Evolutionary conservation across 805 yeast genomes (phyloP), one percentile per base, ranked within the genome.

Genomic region (Yarrowia porcina): DNA sequence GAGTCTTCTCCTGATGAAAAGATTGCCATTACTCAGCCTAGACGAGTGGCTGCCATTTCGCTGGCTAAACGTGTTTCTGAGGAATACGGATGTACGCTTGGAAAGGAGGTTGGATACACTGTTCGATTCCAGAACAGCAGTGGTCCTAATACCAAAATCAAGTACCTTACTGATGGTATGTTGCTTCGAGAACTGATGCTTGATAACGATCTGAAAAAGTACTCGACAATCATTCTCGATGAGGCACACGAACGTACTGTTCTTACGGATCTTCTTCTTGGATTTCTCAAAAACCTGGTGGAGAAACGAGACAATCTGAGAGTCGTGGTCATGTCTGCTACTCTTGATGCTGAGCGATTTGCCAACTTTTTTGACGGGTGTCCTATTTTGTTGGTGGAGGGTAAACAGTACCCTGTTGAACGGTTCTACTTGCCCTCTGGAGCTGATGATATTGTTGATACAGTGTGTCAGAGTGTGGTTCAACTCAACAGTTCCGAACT

Each of bases 181-280:
- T 80, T 94, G 20, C 75, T 94, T 63, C 82, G 99, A 72, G 98
- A 94, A 73, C 74, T 92, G 66, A 88, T 93, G 94, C 74, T 89
- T 65, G 90, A 89, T 69, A 82, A 83, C 1, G 71, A 75, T 11
- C 75, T 94, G 36, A 74, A 80, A 2, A 83, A 82, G 65, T 94
- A 93, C 74, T 79, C 87, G 27, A 86, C 91, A 0, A 81, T 94
- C 10, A 79, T 94, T 47, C 85, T 94, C 56, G 99, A 94, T 79
- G 99, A 94, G 77, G 99, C 98, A 2, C 99, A 94, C 77, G 99
- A 94, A 77, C 82, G 99, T 72, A 93, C 98, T 0, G 88, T 94
- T 1, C 76, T 92, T 54, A 91, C 98, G 0, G 99, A 94, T 76
- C 76, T 94, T 68, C 79, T 94, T 18, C 79, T 94, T 77, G 99